Percentiles rank a stretch among this genome's conserved stretches.
Evolutionary conservation across 805 yeast genomes (phyloP).

Genomic region (Schwanniomyces vanrijiae): DNA sequence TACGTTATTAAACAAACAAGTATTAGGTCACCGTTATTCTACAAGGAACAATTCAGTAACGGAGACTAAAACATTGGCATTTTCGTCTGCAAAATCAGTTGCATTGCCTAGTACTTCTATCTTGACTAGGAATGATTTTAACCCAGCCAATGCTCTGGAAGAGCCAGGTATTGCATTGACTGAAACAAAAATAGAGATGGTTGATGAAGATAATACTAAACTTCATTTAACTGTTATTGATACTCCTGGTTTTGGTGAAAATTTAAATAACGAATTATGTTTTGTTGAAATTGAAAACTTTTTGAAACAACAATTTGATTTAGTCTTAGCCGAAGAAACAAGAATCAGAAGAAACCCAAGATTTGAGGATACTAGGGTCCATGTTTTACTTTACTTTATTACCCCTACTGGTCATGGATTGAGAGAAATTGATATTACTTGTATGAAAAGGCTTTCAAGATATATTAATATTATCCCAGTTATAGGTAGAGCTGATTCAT

Average conservation of each 20-base stretch:
- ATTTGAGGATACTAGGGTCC: conserved; percentile 75
- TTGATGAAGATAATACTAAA: conserved; percentile 59
- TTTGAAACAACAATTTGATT: conserved; percentile 75
- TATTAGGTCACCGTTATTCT: conserved; percentile 60
- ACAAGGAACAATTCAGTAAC: conserved; percentile 15
- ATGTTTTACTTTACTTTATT: conserved; percentile 74
- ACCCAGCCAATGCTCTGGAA: conserved; percentile 56
- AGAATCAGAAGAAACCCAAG: conserved; percentile 84
- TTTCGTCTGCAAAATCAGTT: conserved; percentile 57
- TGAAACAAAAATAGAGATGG: conserved; percentile 58
- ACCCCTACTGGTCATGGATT: conserved; percentile 80
- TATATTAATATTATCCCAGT: conserved; percentile 84
- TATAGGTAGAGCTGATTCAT: conserved; percentile 75
- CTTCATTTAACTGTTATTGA: conserved; percentile 61
- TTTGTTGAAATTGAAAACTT: conserved; percentile 63
- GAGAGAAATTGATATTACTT: conserved; percentile 69
- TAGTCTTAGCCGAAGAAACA: conserved; percentile 82
- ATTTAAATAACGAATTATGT: conserved; percentile 67
- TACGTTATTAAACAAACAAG: conserved; percentile 59
- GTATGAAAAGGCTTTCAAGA: conserved; percentile 67
- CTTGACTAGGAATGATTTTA: conserved; percentile 56
- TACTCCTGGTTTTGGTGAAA: conserved; percentile 79
- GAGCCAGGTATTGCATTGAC: conserved; percentile 80
- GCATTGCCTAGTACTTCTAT: conserved; percentile 54
- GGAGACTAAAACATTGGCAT: conserved; percentile 54